A percentile compares a stretch with the other conserved stretches of the same genome.
phyloP scores from a whole-genome alignment of 441 rosid genomes.

The Omphalea diandra region DNA sequence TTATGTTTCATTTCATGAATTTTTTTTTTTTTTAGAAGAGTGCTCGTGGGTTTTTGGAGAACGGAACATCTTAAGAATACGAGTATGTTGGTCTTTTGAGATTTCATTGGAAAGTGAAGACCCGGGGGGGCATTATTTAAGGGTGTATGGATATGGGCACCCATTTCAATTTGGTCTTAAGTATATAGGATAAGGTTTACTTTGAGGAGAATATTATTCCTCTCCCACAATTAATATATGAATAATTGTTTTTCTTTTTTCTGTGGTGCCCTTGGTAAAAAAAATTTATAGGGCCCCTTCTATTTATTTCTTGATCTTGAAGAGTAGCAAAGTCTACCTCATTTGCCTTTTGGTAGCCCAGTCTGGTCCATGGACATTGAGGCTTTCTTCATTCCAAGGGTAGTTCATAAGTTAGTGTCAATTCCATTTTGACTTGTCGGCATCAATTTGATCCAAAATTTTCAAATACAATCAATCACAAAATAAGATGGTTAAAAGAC shows the following conservation, averaged over 20 bases:
- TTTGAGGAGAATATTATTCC: background rate
- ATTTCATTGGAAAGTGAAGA: conserved; percentile 51
- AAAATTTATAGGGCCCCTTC: conserved; percentile 18
- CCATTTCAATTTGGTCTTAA: conserved; percentile 12
- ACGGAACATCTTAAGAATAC: conserved; percentile 36
- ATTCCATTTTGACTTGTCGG: conserved; percentile 17
- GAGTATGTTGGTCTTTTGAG: conserved; percentile 62
- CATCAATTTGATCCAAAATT: conserved; percentile 1
- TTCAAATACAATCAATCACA: background rate
- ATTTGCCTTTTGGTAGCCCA: background rate
- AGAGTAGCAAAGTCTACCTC: background rate
- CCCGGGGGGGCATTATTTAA: conserved; percentile 11
- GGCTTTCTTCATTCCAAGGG: background rate
- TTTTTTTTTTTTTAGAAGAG: conserved; percentile 18
- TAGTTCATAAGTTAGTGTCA: background rate
- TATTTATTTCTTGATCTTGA: conserved; percentile 6
- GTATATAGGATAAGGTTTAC: too few relatives aligned
- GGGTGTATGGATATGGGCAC: conserved; percentile 24
- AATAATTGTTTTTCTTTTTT: conserved; percentile 1
- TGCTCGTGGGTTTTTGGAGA: conserved; percentile 75
- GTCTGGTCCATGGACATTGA: background rate
- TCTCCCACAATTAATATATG: conserved; percentile 6
- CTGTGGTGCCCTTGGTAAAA: conserved; percentile 1
- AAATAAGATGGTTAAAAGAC: too few relatives aligned
- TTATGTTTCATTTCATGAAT: conserved; percentile 14